Conservation (phyloP, 2,329 filamentous ascomycete genomes). For the Pseudopyricularia cyperi region DNA sequence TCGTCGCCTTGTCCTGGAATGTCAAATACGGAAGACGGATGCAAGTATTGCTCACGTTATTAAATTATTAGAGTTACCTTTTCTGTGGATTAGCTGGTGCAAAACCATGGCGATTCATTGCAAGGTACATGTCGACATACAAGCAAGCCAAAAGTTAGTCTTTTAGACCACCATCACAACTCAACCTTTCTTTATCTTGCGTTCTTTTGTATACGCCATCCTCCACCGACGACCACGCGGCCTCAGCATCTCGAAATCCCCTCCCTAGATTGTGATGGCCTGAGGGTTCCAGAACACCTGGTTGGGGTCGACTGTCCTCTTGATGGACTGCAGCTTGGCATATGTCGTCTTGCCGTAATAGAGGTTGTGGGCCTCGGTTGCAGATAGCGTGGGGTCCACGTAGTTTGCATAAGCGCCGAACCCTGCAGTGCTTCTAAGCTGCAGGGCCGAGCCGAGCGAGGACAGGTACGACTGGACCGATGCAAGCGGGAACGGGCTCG, state of each 20-base stretch:
- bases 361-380: slow-evolving; percentile 30
- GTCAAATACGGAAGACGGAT: too few species aligned
- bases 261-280: slow-evolving; percentile 6
- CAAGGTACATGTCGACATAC: too few species aligned
- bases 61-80: too few species aligned
- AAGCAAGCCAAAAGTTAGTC: too few species aligned
- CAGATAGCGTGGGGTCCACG: slow-evolving; percentile 31
- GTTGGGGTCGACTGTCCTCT: slow-evolving; percentile 23
- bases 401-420: slow-evolving; percentile 42
- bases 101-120: too few species aligned
- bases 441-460: slow-evolving; percentile 21
- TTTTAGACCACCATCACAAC: too few species aligned
- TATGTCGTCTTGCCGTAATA: slow-evolving; percentile 31
- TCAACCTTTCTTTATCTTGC: background rate
- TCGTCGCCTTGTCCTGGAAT: too few species aligned
- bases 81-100: too few species aligned
- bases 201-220: too few species aligned
- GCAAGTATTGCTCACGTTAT: too few species aligned
- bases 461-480: slow-evolving; percentile 25
- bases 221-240: background rate
- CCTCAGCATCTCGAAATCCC: background rate
- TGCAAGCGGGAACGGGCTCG: slow-evolving; percentile 15
- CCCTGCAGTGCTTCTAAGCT: slow-evolving; percentile 12
- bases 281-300: slow-evolving; percentile 28
- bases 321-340: slow-evolving; percentile 21